Conservation (phyloP, 2,329 filamentous ascomycete genomes). For the Ophiostoma himal-ulmi region DNA sequence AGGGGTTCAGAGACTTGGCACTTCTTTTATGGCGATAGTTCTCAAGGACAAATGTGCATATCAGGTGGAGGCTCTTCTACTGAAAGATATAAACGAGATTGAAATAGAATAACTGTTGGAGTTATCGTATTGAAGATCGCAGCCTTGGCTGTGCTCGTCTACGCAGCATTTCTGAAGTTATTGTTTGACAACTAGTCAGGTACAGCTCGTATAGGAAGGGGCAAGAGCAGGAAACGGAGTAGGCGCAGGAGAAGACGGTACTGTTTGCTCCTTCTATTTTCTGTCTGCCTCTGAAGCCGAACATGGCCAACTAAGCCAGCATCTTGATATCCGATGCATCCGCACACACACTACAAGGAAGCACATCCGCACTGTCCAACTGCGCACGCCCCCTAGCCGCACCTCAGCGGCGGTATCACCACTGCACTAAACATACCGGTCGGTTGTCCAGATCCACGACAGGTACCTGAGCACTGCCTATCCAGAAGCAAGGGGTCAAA, state of each 20-base stretch:
- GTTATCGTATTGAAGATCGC: background rate
- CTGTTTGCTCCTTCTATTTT: background rate
- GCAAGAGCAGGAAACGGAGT: background rate
- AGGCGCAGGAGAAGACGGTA: no score
- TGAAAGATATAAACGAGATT: constrained; percentile 6
- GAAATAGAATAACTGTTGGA: background rate
- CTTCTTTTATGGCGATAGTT: background rate
- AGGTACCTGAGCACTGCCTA: constrained; percentile 17
- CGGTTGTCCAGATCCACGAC: constrained; percentile 14
- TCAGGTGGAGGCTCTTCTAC: constrained; percentile 6
- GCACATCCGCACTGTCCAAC: background rate
- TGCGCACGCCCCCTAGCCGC: background rate
- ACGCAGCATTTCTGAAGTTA: background rate
- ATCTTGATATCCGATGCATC: background rate
- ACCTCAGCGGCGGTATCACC: constrained; percentile 19
- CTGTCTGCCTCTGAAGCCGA: background rate
- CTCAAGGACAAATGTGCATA: background rate
- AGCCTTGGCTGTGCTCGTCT: background rate
- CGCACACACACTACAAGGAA: background rate
- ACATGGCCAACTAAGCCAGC: background rate
- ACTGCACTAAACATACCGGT: constrained; percentile 18
- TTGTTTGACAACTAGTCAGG: background rate
- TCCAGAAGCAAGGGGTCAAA: constrained; percentile 17
- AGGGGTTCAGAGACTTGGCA: background rate
- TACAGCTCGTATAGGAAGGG: background rate